A percentile compares a stretch with the other conserved stretches of the same genome.
Conservation (phyloP, 2,329 filamentous ascomycete species). For the Fusarium dimerum region DNA sequence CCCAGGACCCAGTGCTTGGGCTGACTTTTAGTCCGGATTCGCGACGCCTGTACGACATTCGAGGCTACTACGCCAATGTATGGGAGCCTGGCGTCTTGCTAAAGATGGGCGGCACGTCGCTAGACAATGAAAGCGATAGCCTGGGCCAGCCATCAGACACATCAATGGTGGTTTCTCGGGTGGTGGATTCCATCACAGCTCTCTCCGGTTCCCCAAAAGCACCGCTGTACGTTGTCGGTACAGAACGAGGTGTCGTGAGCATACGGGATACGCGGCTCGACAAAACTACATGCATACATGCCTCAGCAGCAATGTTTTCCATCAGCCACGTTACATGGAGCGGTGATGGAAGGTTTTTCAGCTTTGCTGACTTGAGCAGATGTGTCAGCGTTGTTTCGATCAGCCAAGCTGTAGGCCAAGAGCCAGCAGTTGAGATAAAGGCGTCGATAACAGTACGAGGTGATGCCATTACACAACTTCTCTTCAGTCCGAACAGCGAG, state of each 20-base stretch:
- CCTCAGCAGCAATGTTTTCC: constrained; percentile 13
- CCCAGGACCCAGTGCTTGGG: constrained; percentile 25
- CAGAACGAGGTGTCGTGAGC: constrained; percentile 21
- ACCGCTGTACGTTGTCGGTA: constrained; percentile 27
- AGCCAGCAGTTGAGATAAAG: neutral
- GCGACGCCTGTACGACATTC: constrained; percentile 31
- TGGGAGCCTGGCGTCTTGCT: constrained; percentile 30
- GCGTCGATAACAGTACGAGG: neutral
- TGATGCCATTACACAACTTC: neutral
- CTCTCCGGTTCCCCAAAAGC: constrained; percentile 14
- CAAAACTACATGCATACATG: constrained; percentile 11
- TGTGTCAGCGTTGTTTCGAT: neutral
- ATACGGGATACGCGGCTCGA: constrained; percentile 15
- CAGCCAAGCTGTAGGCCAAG: neutral
- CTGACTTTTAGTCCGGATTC: constrained; percentile 28
- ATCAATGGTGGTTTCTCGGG: constrained; percentile 2
- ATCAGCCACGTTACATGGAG: constrained; percentile 30
- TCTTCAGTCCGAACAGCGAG: neutral
- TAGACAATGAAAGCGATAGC: constrained; percentile 9
- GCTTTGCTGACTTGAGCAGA: constrained; percentile 9
- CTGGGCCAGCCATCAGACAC: neutral
- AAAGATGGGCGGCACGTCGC: constrained; percentile 15
- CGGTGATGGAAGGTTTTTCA: constrained; percentile 18
- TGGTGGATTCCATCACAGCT: constrained; percentile 23
- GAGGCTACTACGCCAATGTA: constrained; percentile 28